A percentile compares a stretch with the other conserved stretches of the same genome.
Evolutionary conservation across 2,329 filamentous ascomycete genomes (phyloP).

Genomic region (Verticillium albo-atrum): DNA sequence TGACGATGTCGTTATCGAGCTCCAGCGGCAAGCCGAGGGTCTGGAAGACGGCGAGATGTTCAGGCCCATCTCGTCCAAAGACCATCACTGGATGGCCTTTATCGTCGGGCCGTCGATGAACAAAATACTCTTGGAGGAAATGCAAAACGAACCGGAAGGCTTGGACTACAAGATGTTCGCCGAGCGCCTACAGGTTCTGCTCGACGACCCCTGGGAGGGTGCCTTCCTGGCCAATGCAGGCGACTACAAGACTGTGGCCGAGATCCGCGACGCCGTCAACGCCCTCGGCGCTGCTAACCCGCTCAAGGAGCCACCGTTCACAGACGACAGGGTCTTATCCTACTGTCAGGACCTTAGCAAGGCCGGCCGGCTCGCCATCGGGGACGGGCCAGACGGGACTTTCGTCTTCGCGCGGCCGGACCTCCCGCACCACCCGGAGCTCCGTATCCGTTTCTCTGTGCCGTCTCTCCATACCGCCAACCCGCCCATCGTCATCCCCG

Average conservation of each 20-base stretch:
- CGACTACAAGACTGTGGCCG: slow-evolving; percentile 11
- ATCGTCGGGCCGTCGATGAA: slow-evolving; percentile 13
- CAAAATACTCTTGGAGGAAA: slow-evolving; percentile 18
- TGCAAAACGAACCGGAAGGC: slow-evolving; percentile 9
- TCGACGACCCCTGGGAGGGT: slow-evolving; percentile 21
- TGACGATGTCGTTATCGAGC: not conserved
- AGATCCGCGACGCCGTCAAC: slow-evolving; percentile 12
- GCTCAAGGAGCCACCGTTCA: not conserved
- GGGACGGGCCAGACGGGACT: slow-evolving; percentile 10
- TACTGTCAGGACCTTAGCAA: not conserved
- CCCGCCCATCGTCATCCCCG: not conserved
- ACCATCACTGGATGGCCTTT: slow-evolving; percentile 8
- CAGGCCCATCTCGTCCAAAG: not conserved
- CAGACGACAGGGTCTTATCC: not conserved
- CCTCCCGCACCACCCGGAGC: slow-evolving; percentile 23
- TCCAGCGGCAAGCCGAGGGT: not conserved
- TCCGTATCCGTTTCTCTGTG: slow-evolving; percentile 19
- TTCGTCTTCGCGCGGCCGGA: slow-evolving; percentile 18
- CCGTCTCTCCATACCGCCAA: no score
- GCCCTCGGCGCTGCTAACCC: slow-evolving; percentile 3
- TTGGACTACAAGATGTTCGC: slow-evolving; percentile 24
- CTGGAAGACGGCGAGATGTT: not conserved
- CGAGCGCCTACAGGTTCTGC: slow-evolving; percentile 22
- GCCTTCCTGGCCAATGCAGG: slow-evolving; percentile 17
- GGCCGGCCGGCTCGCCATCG: not conserved